Percentiles rank a stretch among this genome's conserved stretches.
Conservation (phyloP, 352 stramenopile genomes). For the Pythium oligandrum region DNA sequence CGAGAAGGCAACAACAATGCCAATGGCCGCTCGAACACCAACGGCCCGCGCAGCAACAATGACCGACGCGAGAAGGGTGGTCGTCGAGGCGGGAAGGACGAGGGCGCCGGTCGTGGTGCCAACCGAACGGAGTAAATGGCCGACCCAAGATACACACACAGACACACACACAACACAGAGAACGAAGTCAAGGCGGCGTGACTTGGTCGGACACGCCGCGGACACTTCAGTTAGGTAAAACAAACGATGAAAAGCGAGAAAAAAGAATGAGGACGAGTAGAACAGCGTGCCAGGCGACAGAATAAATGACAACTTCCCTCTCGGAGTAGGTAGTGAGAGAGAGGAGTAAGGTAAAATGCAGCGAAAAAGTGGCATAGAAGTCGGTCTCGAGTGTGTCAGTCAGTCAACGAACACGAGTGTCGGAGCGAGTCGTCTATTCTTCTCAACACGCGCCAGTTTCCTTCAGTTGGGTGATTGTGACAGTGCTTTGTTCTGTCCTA, state of each 20-base stretch:
- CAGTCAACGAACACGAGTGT: too few species aligned
- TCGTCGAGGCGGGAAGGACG: constrained; percentile 63
- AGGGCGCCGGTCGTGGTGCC: constrained; percentile 35
- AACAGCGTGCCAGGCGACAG: too few species aligned
- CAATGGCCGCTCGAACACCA: constrained; percentile 23
- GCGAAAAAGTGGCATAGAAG: constrained; percentile 16
- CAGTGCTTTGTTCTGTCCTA: too few species aligned
- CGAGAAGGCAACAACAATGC: constrained; percentile 12
- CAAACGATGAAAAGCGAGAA: neutral
- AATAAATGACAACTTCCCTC: too few species aligned
- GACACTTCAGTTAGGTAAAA: too few species aligned
- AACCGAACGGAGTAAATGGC: constrained; percentile 45
- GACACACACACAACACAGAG: constrained; percentile 23
- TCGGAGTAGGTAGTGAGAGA: constrained; percentile 15
- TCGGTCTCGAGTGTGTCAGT: too few species aligned
- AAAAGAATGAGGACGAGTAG: neutral
- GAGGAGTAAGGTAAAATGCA: constrained; percentile 24
- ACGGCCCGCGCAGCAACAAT: constrained; percentile 22
- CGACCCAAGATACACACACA: constrained; percentile 24
- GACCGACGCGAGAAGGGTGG: constrained; percentile 60
- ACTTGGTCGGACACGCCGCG: too few species aligned
- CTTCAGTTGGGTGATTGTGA: too few species aligned
- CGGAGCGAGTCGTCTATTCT: too few species aligned
- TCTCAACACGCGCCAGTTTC: too few species aligned
- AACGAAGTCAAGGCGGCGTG: too few species aligned